A percentile compares a stretch with the other conserved stretches of the same genome.
phyloP scores from a whole-genome alignment of 768 basidiomycete species.

The Mycena rebaudengoi region DNA sequence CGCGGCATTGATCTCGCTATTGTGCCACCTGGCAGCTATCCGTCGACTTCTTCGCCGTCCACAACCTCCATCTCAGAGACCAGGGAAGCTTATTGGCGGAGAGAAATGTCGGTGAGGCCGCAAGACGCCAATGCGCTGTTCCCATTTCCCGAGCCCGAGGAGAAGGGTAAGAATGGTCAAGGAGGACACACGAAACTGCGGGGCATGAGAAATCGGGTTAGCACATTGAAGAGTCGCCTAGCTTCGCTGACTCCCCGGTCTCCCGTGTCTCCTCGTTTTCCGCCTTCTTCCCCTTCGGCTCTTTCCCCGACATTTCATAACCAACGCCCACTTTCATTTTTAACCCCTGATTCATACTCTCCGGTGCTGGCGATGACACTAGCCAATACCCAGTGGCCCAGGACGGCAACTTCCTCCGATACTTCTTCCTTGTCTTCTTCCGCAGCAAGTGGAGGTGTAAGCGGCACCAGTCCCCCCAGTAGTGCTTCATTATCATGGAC shows the following conservation, averaged over 20 bases:
- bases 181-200: neutral
- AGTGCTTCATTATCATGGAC: slow-evolving; percentile 3
- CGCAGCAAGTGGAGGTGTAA: neutral
- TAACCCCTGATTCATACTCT: neutral
- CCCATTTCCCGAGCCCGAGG: neutral
- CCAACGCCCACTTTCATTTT: neutral
- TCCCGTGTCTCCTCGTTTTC: neutral
- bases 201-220: slow-evolving; percentile 19
- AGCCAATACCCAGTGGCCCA: neutral
- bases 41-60: neutral
- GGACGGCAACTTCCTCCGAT: neutral
- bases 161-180: neutral
- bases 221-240: slow-evolving; percentile 11
- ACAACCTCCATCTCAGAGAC: neutral
- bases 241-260: slow-evolving; percentile 18
- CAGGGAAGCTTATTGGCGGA: neutral
- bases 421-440: neutral
- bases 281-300: neutral
- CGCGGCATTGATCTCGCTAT: neutral
- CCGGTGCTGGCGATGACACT: neutral
- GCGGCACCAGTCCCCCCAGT: neutral
- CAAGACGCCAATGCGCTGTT: neutral
- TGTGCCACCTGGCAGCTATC: neutral
- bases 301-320: neutral
- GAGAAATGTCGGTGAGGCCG: neutral